phyloP scores from a whole-genome alignment of 176 grass and related monocot genomes.

The Areca catechu region DNA sequence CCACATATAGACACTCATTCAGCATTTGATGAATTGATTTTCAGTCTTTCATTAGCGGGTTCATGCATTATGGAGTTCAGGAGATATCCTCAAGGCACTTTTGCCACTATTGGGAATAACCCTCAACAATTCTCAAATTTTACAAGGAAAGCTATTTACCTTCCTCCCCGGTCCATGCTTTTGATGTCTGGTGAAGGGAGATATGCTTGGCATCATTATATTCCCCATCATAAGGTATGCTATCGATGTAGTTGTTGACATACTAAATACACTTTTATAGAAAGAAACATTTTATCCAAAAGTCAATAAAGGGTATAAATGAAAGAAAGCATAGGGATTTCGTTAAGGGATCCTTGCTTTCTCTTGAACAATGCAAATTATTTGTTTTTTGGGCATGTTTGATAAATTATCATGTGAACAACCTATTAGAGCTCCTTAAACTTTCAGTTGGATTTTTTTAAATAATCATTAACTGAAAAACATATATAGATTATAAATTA shows the following conservation, averaged over 20 bases:
- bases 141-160: slow-evolving; percentile 67
- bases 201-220: slow-evolving; percentile 98
- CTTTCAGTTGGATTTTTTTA: too few relatives aligned
- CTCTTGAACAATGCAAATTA: neutral
- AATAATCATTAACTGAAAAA: too few relatives aligned
- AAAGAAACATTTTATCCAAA: too few relatives aligned
- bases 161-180: slow-evolving; percentile 70
- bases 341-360: too few relatives aligned
- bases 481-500: too few relatives aligned
- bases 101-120: slow-evolving; percentile 23
- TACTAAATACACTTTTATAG: too few relatives aligned
- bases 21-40: slow-evolving; percentile 89
- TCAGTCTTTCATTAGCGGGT: slow-evolving; percentile 86
- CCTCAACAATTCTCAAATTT: slow-evolving; percentile 22
- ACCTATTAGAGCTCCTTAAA: too few relatives aligned
- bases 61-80: slow-evolving; percentile 97
- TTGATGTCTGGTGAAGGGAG: slow-evolving; percentile 92
- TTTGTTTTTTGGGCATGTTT: too few relatives aligned
- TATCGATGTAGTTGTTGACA: neutral
- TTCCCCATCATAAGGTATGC: slow-evolving; percentile 93
- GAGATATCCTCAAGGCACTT: slow-evolving; percentile 56
- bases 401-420: too few relatives aligned
- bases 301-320: too few relatives aligned
- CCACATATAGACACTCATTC: slow-evolving; percentile 97
- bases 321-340: too few relatives aligned